Percentiles rank a stretch among this genome's conserved stretches.
phyloP scores from a whole-genome alignment of 306 rosid species.

The Pterocarpus macrocarpus region DNA sequence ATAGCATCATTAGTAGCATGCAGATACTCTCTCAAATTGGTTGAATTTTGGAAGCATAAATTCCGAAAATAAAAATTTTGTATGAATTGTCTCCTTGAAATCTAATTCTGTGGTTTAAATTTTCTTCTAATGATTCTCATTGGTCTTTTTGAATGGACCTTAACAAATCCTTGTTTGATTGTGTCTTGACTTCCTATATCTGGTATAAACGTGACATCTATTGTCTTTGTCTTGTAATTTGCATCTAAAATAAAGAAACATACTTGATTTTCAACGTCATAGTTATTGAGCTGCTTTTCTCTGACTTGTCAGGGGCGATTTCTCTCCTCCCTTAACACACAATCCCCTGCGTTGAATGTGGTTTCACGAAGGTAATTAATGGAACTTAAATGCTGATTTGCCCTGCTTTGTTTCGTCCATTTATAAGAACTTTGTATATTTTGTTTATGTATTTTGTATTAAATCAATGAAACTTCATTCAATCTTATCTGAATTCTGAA shows the following conservation, averaged over 20 bases:
- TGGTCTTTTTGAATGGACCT: slow-evolving; percentile 27
- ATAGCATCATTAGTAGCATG: neutral
- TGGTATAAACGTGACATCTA: neutral
- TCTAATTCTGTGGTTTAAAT: slow-evolving; percentile 18
- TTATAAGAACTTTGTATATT: slow-evolving; percentile 36
- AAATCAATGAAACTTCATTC: slow-evolving; percentile 34
- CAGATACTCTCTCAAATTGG: slow-evolving; percentile 26
- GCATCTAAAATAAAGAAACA: neutral
- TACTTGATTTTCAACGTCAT: slow-evolving; percentile 12
- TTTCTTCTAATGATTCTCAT: slow-evolving; percentile 1
- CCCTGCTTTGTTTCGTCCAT: slow-evolving; percentile 41
- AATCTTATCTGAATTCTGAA: slow-evolving; percentile 45
- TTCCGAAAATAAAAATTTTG: neutral
- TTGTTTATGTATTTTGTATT: slow-evolving; percentile 33
- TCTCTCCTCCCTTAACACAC: slow-evolving; percentile 81
- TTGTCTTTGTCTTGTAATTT: neutral
- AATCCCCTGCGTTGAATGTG: slow-evolving; percentile 88
- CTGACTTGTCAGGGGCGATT: slow-evolving; percentile 76
- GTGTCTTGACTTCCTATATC: slow-evolving; percentile 10
- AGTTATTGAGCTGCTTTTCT: slow-evolving; percentile 33
- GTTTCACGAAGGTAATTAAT: slow-evolving; percentile 79
- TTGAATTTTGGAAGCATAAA: slow-evolving; percentile 25
- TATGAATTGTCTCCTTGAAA: slow-evolving; percentile 32
- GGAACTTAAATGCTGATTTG: slow-evolving; percentile 42
- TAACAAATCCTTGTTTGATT: slow-evolving; percentile 20